Conservation (phyloP, 2,329 filamentous ascomycete species). For the Monilinia fructigena region DNA sequence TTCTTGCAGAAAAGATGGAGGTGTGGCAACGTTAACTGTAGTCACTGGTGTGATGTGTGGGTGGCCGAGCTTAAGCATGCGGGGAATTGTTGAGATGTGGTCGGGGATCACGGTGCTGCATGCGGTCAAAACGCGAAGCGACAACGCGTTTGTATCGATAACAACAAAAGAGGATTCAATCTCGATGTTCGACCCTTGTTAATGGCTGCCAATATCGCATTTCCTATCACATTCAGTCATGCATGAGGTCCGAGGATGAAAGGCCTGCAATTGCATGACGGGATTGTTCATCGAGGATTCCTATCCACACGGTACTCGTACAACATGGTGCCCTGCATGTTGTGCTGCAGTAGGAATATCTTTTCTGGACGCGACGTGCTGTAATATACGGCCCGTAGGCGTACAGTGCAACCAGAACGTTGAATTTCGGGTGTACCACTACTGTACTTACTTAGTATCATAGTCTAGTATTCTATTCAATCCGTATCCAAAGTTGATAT, state of each 20-base stretch:
- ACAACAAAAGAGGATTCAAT: neutral
- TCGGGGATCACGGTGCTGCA: neutral
- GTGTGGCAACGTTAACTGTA: neutral
- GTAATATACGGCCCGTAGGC: neutral
- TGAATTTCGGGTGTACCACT: neutral
- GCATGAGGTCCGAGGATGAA: neutral
- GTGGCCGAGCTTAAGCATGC: neutral
- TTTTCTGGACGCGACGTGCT: neutral
- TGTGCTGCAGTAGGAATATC: slow-evolving; percentile 1
- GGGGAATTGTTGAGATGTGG: neutral
- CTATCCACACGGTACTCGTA: neutral
- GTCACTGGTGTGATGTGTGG: neutral
- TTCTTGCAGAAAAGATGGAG: slow-evolving; percentile 21
- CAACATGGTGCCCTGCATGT: neutral
- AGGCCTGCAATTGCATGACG: neutral
- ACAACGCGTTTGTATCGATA: neutral
- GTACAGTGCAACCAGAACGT: neutral
- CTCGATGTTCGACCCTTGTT: neutral
- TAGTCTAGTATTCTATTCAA: neutral
- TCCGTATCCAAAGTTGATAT: neutral
- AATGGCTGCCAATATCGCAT: neutral
- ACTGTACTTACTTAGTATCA: neutral
- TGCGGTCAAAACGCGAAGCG: neutral
- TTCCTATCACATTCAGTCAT: neutral
- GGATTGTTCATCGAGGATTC: slow-evolving; percentile 1